Evolutionary conservation across 75 land plant species (phyloP).

Genomic region (Pinus albicaulis): DNA sequence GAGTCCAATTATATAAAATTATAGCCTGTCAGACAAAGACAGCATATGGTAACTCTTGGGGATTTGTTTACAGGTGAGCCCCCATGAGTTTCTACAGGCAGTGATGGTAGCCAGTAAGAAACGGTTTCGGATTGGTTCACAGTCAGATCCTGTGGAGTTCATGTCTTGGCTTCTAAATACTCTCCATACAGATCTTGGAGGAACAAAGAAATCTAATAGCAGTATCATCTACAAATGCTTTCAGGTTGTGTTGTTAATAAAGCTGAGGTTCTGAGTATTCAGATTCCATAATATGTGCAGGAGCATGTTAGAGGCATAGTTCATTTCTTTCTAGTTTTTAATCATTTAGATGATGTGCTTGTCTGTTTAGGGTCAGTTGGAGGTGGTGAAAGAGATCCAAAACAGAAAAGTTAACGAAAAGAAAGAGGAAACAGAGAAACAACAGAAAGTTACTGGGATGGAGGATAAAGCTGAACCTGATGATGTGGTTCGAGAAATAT

Average conservation of each 20-base stretch:
- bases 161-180: constrained; percentile 98
- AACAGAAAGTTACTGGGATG: constrained; percentile 7
- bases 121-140: constrained; percentile 83
- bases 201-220: constrained; percentile 58
- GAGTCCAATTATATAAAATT: not conserved
- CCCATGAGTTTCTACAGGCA: constrained; percentile 97
- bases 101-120: constrained; percentile 98
- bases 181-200: constrained; percentile 77
- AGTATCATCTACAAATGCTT: constrained; percentile 91
- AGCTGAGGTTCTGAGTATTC: not conserved
- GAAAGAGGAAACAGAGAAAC: constrained; percentile 42
- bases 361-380: constrained; percentile 79
- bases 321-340: not conserved
- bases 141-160: constrained; percentile 99
- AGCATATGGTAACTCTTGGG: not conserved
- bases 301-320: not conserved
- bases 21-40: not conserved
- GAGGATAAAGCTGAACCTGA: constrained; percentile 34
- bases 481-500: constrained; percentile 51
- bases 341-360: constrained; percentile 4
- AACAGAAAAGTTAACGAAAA: constrained; percentile 31
- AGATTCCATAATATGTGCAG: not conserved
- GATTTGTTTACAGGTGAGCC: constrained; percentile 75
- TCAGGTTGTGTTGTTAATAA: constrained; percentile 58
- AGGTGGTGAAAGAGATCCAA: constrained; percentile 86